Conservation (phyloP, 2,329 filamentous ascomycete genomes). For the Alternaria sp. region DNA sequence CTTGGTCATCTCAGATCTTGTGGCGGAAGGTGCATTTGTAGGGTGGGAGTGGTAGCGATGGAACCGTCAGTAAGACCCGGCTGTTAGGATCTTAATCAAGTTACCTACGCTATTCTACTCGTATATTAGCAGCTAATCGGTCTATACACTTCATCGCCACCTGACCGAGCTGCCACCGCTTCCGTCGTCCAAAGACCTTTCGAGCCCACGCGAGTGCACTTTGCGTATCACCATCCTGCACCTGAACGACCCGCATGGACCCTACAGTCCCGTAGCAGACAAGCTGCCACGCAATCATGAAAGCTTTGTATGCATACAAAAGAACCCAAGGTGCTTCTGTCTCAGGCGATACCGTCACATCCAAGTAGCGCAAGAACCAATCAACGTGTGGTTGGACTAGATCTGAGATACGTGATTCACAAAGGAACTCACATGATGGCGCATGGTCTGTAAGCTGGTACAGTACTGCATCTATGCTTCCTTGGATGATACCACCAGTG, state of each 20-base stretch:
- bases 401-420: constrained; percentile 17
- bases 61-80: not conserved
- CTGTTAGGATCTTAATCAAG: not conserved
- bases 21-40: not conserved
- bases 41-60: not conserved
- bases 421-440: constrained; percentile 29
- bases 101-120: not conserved
- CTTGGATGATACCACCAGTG: constrained; percentile 33
- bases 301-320: constrained; percentile 35
- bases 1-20: not conserved
- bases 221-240: constrained; percentile 26
- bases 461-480: constrained; percentile 20
- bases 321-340: constrained; percentile 32
- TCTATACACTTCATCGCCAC: constrained; percentile 30
- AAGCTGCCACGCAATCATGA: constrained; percentile 38
- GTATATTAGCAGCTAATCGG: constrained; percentile 1
- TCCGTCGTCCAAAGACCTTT: constrained; percentile 26
- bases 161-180: constrained; percentile 31
- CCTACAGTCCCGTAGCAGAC: constrained; percentile 21
- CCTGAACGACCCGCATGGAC: constrained; percentile 29
- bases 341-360: constrained; percentile 21
- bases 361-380: constrained; percentile 36
- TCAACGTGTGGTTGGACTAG: constrained; percentile 30
- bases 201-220: constrained; percentile 30
- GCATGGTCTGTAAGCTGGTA: constrained; percentile 28